Evolutionary conservation across 2,329 filamentous ascomycete species (phyloP).

Genomic region (Xylaria sp.): DNA sequence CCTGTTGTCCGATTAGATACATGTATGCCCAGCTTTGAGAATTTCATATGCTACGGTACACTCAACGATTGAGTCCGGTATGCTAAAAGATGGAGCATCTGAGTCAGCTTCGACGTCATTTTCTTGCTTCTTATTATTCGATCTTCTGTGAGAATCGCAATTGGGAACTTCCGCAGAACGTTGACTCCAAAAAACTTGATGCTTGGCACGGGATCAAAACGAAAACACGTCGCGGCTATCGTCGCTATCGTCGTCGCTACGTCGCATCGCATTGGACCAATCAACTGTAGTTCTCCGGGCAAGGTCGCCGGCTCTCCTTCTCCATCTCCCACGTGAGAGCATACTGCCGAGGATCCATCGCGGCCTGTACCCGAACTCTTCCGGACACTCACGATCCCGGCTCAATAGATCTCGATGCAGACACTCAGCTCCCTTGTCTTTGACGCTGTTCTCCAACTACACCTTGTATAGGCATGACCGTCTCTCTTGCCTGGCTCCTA

Average conservation of each 20-base stretch:
- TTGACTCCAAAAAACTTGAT: background rate
- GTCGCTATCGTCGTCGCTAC: constrained; percentile 22
- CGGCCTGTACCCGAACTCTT: constrained; percentile 35
- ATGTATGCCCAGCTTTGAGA: background rate
- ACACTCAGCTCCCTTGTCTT: constrained; percentile 10
- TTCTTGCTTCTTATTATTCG: background rate
- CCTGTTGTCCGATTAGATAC: background rate
- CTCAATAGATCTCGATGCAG: background rate
- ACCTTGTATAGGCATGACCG: background rate
- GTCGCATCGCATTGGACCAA: constrained; percentile 15
- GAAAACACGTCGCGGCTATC: constrained; percentile 15
- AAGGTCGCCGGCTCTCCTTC: constrained; percentile 21
- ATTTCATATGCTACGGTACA: background rate
- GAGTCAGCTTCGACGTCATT: constrained; percentile 16
- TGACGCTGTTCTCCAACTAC: background rate
- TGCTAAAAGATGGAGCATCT: background rate
- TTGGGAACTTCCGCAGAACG: background rate
- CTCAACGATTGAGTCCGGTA: constrained; percentile 1
- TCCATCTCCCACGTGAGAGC: constrained; percentile 14
- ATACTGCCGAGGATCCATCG: constrained; percentile 33
- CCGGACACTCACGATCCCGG: constrained; percentile 31
- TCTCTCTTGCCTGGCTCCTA: background rate
- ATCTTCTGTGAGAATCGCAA: background rate
- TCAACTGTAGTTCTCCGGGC: constrained; percentile 19
- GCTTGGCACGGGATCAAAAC: background rate